Evolutionary conservation across 2,329 filamentous ascomycete species (phyloP).

Genomic region (Alternaria sp.): DNA sequence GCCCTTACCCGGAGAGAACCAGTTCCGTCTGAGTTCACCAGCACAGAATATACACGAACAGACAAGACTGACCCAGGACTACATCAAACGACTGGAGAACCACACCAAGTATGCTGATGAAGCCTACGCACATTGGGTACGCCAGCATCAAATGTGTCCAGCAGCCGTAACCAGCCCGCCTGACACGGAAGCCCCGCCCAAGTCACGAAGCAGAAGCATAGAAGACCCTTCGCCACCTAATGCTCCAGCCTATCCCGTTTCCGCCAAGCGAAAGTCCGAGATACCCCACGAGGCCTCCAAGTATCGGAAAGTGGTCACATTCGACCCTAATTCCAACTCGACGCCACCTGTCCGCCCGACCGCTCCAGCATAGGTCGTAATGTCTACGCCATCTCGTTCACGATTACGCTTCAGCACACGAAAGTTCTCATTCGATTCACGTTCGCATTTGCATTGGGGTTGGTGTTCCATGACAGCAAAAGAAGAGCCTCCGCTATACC

Average conservation of each 20-base stretch:
- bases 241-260: slow-evolving; percentile 3
- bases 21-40: slow-evolving; percentile 13
- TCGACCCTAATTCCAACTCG: slow-evolving; percentile 12
- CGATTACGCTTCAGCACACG: slow-evolving; percentile 5
- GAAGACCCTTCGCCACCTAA: neutral
- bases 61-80: slow-evolving; percentile 17
- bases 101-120: slow-evolving; percentile 24
- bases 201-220: slow-evolving; percentile 7
- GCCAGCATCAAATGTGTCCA: slow-evolving; percentile 7
- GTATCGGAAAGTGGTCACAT: slow-evolving; percentile 16
- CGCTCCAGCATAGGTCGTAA: slow-evolving; percentile 13
- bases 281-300: slow-evolving; percentile 18
- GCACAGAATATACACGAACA: slow-evolving; percentile 23
- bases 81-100: slow-evolving; percentile 24
- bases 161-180: slow-evolving; percentile 3
- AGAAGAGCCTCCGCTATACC: slow-evolving; percentile 28
- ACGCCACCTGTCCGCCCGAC: slow-evolving; percentile 21
- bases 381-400: slow-evolving; percentile 1
- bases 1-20: slow-evolving; percentile 21
- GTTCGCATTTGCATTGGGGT: slow-evolving; percentile 27
- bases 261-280: slow-evolving; percentile 28
- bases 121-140: slow-evolving; percentile 15
- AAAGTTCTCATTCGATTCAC: slow-evolving; percentile 10
- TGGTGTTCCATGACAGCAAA: slow-evolving; percentile 24
- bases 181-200: slow-evolving; percentile 5